These are phyloP conservation scores for Metarhizium guizhouense DNA, from an alignment of 2,329 filamentous ascomycete genomes.

Conservation along the genomic window DNA sequence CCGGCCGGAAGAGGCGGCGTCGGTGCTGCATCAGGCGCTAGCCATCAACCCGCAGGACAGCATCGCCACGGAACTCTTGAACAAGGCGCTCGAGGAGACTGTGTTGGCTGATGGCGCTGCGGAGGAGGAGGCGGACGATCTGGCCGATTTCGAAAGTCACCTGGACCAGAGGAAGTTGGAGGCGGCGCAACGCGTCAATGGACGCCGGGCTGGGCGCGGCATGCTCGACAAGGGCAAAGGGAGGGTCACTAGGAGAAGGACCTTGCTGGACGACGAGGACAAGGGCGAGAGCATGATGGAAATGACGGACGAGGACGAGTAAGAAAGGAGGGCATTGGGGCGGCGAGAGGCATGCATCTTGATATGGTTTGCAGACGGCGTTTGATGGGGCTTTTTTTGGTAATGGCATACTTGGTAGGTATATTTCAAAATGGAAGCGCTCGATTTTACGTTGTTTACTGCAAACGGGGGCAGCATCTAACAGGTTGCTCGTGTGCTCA, in stretches of 20 bases:
- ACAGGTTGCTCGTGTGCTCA: too few species aligned
- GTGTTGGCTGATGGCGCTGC: conserved; percentile 35
- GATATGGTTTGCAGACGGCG: background rate
- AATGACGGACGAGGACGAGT: conserved; percentile 44
- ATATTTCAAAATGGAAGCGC: too few species aligned
- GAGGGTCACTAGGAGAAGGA: conserved; percentile 26
- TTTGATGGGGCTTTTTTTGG: background rate
- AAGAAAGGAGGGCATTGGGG: background rate
- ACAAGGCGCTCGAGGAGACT: conserved; percentile 60
- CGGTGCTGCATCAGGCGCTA: conserved; percentile 75
- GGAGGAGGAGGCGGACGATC: conserved; percentile 36
- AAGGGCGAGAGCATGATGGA: conserved; percentile 44
- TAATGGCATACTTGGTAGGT: background rate
- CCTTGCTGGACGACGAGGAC: conserved; percentile 23
- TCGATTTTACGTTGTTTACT: too few species aligned
- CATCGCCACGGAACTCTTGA: conserved; percentile 69
- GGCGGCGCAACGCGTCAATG: conserved; percentile 29
- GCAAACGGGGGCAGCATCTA: too few species aligned
- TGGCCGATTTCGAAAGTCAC: conserved; percentile 43
- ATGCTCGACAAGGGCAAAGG: conserved; percentile 37
- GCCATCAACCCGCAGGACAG: conserved; percentile 72
- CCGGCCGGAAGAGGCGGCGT: conserved; percentile 66
- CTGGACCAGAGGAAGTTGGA: conserved; percentile 37
- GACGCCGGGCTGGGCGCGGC: conserved; percentile 12
- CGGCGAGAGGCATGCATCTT: too few species aligned